Percentiles rank a stretch among this genome's conserved stretches.
Conservation (phyloP, 2,329 filamentous ascomycete species). For the Colletotrichum tropicicola region DNA sequence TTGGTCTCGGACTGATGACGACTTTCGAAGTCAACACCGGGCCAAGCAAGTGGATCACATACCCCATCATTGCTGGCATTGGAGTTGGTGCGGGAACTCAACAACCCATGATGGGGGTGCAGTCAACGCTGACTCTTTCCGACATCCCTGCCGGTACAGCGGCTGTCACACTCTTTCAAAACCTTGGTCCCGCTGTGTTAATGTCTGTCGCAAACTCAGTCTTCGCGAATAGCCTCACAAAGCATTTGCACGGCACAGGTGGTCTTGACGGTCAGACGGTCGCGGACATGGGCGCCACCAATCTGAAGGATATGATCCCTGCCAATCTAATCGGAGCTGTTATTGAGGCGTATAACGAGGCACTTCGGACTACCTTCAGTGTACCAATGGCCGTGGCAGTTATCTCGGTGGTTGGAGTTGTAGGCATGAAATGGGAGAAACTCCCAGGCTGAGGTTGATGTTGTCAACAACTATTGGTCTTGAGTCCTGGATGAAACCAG, state of each 20-base stretch:
- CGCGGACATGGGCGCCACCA: slow-evolving; percentile 58
- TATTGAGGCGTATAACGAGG: slow-evolving; percentile 68
- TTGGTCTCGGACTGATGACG: slow-evolving; percentile 34
- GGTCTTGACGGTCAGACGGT: slow-evolving; percentile 35
- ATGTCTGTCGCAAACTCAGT: slow-evolving; percentile 26
- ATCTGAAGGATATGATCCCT: slow-evolving; percentile 61
- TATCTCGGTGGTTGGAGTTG: slow-evolving; percentile 8
- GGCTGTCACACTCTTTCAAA: slow-evolving; percentile 23
- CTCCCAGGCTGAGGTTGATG: neutral
- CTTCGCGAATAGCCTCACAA: slow-evolving; percentile 26
- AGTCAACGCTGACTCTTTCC: slow-evolving; percentile 33
- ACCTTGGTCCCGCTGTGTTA: slow-evolving; percentile 22
- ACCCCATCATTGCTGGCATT: slow-evolving; percentile 36
- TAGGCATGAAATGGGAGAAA: slow-evolving; percentile 27
- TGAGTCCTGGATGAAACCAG: neutral
- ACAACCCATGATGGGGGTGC: slow-evolving; percentile 36
- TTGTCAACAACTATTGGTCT: neutral
- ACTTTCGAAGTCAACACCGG: slow-evolving; percentile 4
- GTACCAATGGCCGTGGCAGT: slow-evolving; percentile 55
- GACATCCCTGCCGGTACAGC: slow-evolving; percentile 26
- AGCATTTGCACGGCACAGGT: slow-evolving; percentile 40
- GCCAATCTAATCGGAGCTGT: slow-evolving; percentile 58
- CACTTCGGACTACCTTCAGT: slow-evolving; percentile 69
- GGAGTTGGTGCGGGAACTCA: slow-evolving; percentile 38
- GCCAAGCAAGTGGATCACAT: slow-evolving; percentile 33